Evolutionary conservation across 169 alveolate species (phyloP).

Genomic region (Toxoplasma gondii): DNA sequence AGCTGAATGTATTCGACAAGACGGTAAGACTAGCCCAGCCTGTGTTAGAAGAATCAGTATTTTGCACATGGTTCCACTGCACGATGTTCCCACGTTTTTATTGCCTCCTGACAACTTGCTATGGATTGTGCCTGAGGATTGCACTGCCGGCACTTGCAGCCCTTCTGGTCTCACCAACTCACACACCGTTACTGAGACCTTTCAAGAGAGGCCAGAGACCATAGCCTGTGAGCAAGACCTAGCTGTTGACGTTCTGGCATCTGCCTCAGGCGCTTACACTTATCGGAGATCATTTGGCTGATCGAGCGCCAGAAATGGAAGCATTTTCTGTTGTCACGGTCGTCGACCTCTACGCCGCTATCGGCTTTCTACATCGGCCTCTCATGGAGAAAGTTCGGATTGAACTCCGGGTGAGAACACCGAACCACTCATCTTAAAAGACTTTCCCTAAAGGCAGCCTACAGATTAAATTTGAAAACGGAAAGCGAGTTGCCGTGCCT

Average conservation of each 20-base stretch:
- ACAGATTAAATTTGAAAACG: too few relatives aligned
- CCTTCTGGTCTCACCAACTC: too few relatives aligned
- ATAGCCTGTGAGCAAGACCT: background rate
- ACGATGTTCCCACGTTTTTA: too few relatives aligned
- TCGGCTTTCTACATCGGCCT: constrained; percentile 1
- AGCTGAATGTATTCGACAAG: constrained; percentile 2
- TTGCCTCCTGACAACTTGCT: too few relatives aligned
- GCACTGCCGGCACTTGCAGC: too few relatives aligned
- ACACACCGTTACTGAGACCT: too few relatives aligned
- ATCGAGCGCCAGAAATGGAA: background rate
- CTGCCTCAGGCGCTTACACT: background rate
- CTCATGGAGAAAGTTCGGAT: background rate
- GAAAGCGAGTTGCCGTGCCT: too few relatives aligned
- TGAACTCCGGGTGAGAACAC: background rate
- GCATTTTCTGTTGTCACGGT: background rate
- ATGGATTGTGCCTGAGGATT: too few relatives aligned
- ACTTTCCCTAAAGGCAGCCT: too few relatives aligned
- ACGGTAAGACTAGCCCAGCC: background rate
- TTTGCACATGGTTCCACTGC: too few relatives aligned
- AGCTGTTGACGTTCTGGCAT: background rate
- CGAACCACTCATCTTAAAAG: background rate
- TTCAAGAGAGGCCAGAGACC: background rate
- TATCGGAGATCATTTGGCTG: constrained; percentile 11
- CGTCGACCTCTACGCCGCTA: background rate
- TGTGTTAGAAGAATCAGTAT: too few relatives aligned